These are phyloP conservation scores for Lichtheimia ornata DNA, from an alignment of 371 early-diverging fungal genomes.

Conservation along the genomic window DNA sequence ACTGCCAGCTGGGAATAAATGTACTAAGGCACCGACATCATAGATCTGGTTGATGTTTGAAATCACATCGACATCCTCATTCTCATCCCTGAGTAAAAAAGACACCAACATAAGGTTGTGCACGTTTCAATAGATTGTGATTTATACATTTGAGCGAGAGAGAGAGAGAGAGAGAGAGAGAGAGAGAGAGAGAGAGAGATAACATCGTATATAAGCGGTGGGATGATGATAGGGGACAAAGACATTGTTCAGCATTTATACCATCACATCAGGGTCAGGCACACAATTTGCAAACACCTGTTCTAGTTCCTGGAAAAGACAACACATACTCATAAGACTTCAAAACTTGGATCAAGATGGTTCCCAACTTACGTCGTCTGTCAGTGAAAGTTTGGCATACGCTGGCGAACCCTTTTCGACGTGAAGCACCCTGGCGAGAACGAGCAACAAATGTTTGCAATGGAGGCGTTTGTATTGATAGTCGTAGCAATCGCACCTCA, in stretches of 20 bases:
- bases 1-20: conserved; percentile 75
- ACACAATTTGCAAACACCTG: conserved; percentile 9
- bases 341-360: not conserved
- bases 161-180: too few relatives aligned
- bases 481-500: conserved; percentile 32
- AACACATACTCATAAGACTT: too few relatives aligned
- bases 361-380: not conserved
- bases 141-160: too few relatives aligned
- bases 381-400: not conserved
- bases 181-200: too few relatives aligned
- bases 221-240: not conserved
- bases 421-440: conserved; percentile 33
- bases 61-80: conserved; percentile 83
- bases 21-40: conserved; percentile 91
- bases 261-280: conserved; percentile 19
- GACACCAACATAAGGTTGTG: conserved; percentile 95
- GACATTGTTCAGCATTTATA: not conserved
- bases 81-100: conserved; percentile 89
- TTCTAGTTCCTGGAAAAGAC: conserved; percentile 5
- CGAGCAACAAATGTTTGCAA: conserved; percentile 40
- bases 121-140: conserved; percentile 85
- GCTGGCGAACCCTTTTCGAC: conserved; percentile 12
- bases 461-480: conserved; percentile 11
- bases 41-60: conserved; percentile 78
- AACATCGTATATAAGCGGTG: not conserved